A percentile compares a stretch with the other conserved stretches of the same genome.
phyloP scores from a whole-genome alignment of 192 early-diverging fungal species.

The Linnemannia exigua region DNA sequence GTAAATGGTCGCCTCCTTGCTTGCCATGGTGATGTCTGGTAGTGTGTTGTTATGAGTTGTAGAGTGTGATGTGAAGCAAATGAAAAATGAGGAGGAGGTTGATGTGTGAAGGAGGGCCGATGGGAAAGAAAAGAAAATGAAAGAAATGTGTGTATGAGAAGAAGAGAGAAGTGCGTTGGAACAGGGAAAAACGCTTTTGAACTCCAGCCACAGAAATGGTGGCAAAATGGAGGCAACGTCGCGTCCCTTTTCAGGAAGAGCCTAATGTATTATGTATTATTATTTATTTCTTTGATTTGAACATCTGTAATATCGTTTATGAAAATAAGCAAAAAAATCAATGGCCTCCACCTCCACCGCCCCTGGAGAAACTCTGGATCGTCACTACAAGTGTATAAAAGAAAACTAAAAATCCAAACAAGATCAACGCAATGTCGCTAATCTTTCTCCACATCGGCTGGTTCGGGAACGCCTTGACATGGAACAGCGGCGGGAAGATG shows the following conservation, averaged over 20 bases:
- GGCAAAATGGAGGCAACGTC: neutral
- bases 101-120: neutral
- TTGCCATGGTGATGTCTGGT: constrained; percentile 23
- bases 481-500: constrained; percentile 90
- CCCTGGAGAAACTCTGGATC: constrained; percentile 52
- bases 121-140: neutral
- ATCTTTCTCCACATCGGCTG: constrained; percentile 59
- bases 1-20: constrained; percentile 58
- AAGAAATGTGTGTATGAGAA: neutral
- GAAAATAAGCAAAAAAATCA: neutral
- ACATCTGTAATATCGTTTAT: neutral
- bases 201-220: neutral
- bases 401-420: constrained; percentile 69
- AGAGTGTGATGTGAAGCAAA: neutral
- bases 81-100: neutral
- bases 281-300: accelerated
- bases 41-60: neutral
- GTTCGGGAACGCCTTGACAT: constrained; percentile 68
- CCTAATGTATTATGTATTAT: too few species aligned
- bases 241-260: neutral
- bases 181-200: neutral
- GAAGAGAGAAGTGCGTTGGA: neutral
- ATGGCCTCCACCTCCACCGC: neutral
- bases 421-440: constrained; percentile 71
- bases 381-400: constrained; percentile 81